Evolutionary conservation across 2,329 filamentous ascomycete species (phyloP), one percentile per base, ranked within the genome.

Genomic region (Xylaria sp.): DNA sequence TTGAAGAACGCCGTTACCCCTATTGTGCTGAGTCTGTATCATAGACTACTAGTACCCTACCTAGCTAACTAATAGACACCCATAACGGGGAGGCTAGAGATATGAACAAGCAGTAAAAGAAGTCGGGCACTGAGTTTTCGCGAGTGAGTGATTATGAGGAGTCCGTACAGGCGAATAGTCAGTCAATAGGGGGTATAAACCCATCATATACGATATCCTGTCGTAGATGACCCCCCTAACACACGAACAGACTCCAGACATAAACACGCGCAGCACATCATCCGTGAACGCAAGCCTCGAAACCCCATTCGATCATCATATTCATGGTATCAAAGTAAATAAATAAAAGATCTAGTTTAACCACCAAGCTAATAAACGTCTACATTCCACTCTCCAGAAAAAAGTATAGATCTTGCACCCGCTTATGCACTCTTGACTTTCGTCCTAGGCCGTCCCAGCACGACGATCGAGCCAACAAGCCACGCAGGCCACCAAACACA

Each of bases 401-500:
- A 46, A 46, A n/a, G 37, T 42, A 46, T 8, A 46, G 6, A 18
- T 7, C 11, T n/a, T 10, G 47, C 13, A 34, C 8, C 11, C 50
- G n/a, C 3, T 52, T 49, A 65, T n/a, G 52, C 35, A 19, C 58
- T 63, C 60, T 68, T 68, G 16, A 59, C 50, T 13, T 62, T 66
- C 2, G 16, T 49, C 54, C 53, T 56, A 4, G 67, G 67, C 59
- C 62, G 60, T 4, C 81, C 81, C 57, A 84, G 74, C 50, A 86
- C 77, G 23, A 83, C 76, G 4, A 86, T 73, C 60, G 79, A 77
- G 1, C 82, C 89, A 5, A 86, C 82, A 44, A 94, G 73, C 92
- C 92, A 97, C 6, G 91, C 91, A 0, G 92, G 92, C 89, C 91
- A 94, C 92, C 92, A 97, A 49, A 96, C 86, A 71, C 91, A 89